Percentiles rank a stretch among this genome's conserved stretches.
Conservation (phyloP, 2,329 filamentous ascomycete genomes). For the Neurospora sp. region DNA sequence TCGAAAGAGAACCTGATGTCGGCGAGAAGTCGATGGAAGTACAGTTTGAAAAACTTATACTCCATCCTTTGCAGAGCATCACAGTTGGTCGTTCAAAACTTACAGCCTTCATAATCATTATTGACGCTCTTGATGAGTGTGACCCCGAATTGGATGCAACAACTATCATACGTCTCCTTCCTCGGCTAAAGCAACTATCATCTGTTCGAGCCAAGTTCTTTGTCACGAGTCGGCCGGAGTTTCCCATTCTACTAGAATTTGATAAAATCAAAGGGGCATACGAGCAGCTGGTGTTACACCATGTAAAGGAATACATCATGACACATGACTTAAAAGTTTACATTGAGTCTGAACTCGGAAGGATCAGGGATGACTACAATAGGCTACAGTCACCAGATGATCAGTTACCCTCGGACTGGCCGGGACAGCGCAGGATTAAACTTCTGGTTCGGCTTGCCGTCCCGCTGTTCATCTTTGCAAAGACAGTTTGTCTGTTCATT, state of each 20-base stretch:
- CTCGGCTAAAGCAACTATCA: slow-evolving; percentile 4
- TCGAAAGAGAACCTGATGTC: slow-evolving; percentile 21
- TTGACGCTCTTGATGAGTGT: slow-evolving; percentile 27
- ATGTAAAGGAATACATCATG: slow-evolving; percentile 19
- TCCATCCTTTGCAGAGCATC: slow-evolving; percentile 21
- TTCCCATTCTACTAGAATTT: slow-evolving; percentile 27
- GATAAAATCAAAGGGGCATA: slow-evolving; percentile 15
- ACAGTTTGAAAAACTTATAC: slow-evolving; percentile 32
- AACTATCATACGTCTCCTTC: slow-evolving; percentile 20
- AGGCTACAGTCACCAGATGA: not conserved
- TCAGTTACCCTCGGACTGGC: slow-evolving; percentile 13
- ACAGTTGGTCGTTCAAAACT: not conserved
- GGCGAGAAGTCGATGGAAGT: slow-evolving; percentile 19
- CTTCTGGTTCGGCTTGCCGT: slow-evolving; percentile 13
- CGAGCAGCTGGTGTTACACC: slow-evolving; percentile 26
- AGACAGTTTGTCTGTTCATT: slow-evolving; percentile 21
- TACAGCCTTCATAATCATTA: slow-evolving; percentile 18
- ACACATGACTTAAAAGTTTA: slow-evolving; percentile 18
- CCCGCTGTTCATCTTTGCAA: slow-evolving; percentile 23
- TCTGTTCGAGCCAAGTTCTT: slow-evolving; percentile 23
- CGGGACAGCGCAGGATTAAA: not conserved
- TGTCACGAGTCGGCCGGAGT: slow-evolving; percentile 32
- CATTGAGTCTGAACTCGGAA: slow-evolving; percentile 21
- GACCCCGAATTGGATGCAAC: slow-evolving; percentile 20
- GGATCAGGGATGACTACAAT: slow-evolving; percentile 21